Percentiles rank a stretch among this genome's conserved stretches.
Conservation (phyloP, 2,329 filamentous ascomycete genomes). For the Polychaeton citri region DNA sequence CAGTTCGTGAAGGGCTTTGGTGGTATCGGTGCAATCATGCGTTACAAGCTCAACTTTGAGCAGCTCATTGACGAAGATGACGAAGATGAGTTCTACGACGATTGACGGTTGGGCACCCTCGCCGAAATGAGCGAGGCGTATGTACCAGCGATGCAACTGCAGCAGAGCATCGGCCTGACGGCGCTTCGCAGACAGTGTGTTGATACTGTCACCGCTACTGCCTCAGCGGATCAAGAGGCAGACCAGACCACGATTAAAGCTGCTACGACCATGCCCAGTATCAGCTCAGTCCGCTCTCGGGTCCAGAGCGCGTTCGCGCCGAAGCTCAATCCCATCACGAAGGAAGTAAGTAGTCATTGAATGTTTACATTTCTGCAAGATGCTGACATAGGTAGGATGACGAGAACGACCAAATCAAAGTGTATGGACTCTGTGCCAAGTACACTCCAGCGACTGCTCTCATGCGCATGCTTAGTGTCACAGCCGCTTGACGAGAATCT, state of each 20-base stretch:
- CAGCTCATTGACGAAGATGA: conserved; percentile 86
- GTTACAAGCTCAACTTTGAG: conserved; percentile 99
- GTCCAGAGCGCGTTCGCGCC: background rate
- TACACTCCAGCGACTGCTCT: no score
- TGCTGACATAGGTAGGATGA: no score
- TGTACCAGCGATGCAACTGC: conserved; percentile 45
- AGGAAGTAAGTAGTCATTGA: background rate
- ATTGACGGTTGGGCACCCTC: conserved; percentile 70
- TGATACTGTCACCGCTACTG: conserved; percentile 16
- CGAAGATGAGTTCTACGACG: conserved; percentile 71
- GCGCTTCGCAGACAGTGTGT: conserved; percentile 34
- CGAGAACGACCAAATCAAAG: no score
- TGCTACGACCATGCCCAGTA: background rate
- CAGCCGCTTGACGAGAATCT: no score
- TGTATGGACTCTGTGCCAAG: no score
- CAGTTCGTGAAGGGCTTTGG: conserved; percentile 99
- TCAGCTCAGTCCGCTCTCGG: background rate
- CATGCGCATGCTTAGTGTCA: no score
- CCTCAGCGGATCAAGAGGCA: conserved; percentile 12
- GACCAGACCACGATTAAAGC: conserved; percentile 1
- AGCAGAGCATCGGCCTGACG: conserved; percentile 38
- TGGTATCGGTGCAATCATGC: conserved; percentile 91
- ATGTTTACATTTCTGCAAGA: no score
- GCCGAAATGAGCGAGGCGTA: conserved; percentile 60
- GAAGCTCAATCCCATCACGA: background rate